Evolutionary conservation across 495 filamentous ascomycete genomes (phyloP).

Genomic region (Talaromyces trachyspermus): DNA sequence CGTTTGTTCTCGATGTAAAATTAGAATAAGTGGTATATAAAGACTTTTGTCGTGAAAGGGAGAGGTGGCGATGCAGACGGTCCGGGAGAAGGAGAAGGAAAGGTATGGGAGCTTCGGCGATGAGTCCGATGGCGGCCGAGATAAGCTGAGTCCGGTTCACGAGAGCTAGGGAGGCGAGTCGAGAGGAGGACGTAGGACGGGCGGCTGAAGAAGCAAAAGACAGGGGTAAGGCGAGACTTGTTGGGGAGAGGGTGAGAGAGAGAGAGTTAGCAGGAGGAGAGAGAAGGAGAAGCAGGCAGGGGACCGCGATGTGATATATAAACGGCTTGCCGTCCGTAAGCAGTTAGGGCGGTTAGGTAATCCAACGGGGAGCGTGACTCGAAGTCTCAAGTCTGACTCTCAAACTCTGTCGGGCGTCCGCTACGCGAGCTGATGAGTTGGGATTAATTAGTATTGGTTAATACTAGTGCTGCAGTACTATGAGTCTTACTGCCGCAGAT

Average conservation of each 20-base stretch:
- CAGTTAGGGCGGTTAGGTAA: constrained; percentile 18
- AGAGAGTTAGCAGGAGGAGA: constrained; percentile 19
- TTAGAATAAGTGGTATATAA: constrained; percentile 1
- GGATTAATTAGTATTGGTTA: too few species aligned
- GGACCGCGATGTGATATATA: constrained; percentile 18
- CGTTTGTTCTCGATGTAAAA: constrained; percentile 9
- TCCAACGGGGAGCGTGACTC: constrained; percentile 9
- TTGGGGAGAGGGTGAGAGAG: constrained; percentile 19
- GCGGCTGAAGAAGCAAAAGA: constrained; percentile 16
- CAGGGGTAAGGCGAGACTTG: constrained; percentile 9
- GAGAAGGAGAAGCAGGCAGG: constrained; percentile 28
- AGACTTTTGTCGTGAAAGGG: too few species aligned
- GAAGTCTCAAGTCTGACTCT: too few species aligned
- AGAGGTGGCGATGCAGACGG: constrained; percentile 10
- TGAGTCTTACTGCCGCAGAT: background rate
- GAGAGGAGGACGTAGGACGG: background rate
- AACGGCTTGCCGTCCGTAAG: background rate
- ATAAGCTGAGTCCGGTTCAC: constrained; percentile 31
- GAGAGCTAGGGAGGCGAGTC: background rate
- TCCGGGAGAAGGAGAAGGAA: constrained; percentile 9
- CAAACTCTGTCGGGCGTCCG: too few species aligned
- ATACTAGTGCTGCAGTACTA: too few species aligned
- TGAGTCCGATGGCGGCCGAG: constrained; percentile 29
- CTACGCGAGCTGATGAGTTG: constrained; percentile 5
- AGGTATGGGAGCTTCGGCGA: constrained; percentile 13